Evolutionary conservation across 2,329 filamentous ascomycete species (phyloP).

Genomic region (Helicocarpus griseus): DNA sequence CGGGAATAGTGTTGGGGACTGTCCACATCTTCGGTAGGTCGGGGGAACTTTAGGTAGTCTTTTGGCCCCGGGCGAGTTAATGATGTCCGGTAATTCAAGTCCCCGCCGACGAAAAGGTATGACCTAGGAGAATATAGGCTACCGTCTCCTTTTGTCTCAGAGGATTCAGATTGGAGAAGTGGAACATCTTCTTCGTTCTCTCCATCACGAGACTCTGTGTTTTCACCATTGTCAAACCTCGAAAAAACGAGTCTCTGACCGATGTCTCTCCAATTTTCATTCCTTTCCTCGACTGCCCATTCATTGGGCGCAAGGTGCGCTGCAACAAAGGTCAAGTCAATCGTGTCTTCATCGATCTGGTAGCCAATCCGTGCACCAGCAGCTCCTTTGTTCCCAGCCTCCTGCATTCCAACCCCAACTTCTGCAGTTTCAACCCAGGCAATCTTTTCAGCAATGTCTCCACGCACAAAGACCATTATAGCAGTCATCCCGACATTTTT

Average conservation of each 20-base stretch:
- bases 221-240: conserved; percentile 30
- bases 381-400: conserved; percentile 94
- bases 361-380: conserved; percentile 67
- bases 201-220: conserved; percentile 21
- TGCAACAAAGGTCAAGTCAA: conserved; percentile 73
- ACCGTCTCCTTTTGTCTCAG: conserved; percentile 21
- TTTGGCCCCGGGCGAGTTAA: conserved; percentile 51
- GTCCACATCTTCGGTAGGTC: conserved; percentile 40
- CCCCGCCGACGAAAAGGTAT: conserved; percentile 78
- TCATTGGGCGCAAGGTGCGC: conserved; percentile 88
- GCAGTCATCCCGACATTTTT: conserved; percentile 83
- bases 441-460: conserved; percentile 49
- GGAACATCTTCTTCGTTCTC: conserved; percentile 23
- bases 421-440: conserved; percentile 63
- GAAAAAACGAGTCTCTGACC: conserved; percentile 71
- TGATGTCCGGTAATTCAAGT: conserved; percentile 89
- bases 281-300: conserved; percentile 61
- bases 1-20: conserved; percentile 54
- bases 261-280: conserved; percentile 80
- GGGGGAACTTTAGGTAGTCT: conserved; percentile 53
- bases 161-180: conserved; percentile 19
- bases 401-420: conserved; percentile 71
- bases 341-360: conserved; percentile 34
- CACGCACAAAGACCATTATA: conserved; percentile 71
- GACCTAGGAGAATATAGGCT: conserved; percentile 63